Conservation (phyloP, 176 grass and related monocot species). For the Lolium perenne region DNA sequence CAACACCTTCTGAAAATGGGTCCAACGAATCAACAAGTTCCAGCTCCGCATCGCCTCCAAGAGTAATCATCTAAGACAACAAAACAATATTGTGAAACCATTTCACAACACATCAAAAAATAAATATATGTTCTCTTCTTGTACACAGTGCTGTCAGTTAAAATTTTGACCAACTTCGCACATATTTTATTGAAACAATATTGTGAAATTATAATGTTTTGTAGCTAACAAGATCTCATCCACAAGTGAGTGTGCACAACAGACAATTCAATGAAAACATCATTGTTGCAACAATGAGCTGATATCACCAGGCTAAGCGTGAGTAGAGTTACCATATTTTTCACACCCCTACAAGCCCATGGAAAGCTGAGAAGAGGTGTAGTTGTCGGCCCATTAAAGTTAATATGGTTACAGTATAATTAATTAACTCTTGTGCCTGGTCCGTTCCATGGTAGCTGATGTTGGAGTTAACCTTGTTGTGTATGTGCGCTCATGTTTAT, state of each 20-base stretch:
- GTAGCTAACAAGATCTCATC: constrained; percentile 4
- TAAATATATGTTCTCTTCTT: not conserved
- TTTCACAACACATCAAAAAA: not conserved
- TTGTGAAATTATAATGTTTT: constrained; percentile 4
- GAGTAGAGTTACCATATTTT: not conserved
- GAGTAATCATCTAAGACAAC: constrained; percentile 89
- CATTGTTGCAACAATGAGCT: constrained; percentile 2
- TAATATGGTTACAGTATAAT: not conserved
- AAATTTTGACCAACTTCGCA: not conserved
- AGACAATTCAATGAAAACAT: not conserved
- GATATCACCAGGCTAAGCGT: constrained; percentile 8
- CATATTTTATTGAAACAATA: not conserved
- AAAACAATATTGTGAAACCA: constrained; percentile 24
- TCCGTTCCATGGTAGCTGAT: not conserved
- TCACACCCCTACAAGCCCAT: not conserved
- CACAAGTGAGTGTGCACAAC: not conserved
- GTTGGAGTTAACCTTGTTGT: too few species aligned
- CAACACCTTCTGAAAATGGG: constrained; percentile 98
- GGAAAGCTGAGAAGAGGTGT: not conserved
- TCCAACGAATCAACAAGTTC: constrained; percentile 98
- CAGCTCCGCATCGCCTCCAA: constrained; percentile 97
- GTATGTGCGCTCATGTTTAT: too few species aligned
- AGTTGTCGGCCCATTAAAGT: not conserved
- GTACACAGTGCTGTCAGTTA: not conserved
- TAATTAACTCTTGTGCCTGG: not conserved